Percentiles rank a stretch among this genome's conserved stretches.
phyloP scores from a whole-genome alignment of 2,329 filamentous ascomycete species.

The Leptographium procerum region DNA sequence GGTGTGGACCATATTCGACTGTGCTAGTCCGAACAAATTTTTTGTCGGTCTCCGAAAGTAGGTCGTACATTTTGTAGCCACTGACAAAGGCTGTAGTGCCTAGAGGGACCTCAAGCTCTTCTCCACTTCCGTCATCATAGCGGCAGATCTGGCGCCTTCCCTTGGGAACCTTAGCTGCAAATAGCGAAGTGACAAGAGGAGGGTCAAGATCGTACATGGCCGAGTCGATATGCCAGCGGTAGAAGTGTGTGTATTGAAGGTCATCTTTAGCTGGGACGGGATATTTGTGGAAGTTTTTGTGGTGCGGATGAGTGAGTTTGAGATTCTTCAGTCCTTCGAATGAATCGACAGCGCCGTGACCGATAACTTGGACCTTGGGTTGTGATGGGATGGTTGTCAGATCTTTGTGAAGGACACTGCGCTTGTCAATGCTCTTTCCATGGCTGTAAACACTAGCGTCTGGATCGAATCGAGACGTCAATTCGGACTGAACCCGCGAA shows the following conservation, averaged over 20 bases:
- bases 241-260: constrained; percentile 43
- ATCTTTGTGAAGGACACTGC: constrained; percentile 62
- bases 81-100: constrained; percentile 68
- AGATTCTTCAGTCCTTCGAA: constrained; percentile 63
- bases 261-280: constrained; percentile 30
- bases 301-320: constrained; percentile 61
- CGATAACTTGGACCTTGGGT: constrained; percentile 69
- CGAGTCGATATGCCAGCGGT: constrained; percentile 70
- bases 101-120: constrained; percentile 57
- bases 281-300: constrained; percentile 20
- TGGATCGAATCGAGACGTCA: constrained; percentile 65
- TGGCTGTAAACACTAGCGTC: constrained; percentile 55
- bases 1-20: constrained; percentile 66
- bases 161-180: constrained; percentile 60
- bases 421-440: constrained; percentile 59
- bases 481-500: constrained; percentile 58
- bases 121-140: constrained; percentile 61
- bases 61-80: constrained; percentile 58
- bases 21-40: constrained; percentile 52
- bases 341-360: constrained; percentile 55
- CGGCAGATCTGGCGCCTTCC: constrained; percentile 36
- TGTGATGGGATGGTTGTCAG: constrained; percentile 72
- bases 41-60: constrained; percentile 53
- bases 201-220: constrained; percentile 65
- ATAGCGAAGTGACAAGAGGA: constrained; percentile 57